phyloP scores from a whole-genome alignment of 2,329 filamentous ascomycete species.

The Phyllosticta citrichinensis region DNA sequence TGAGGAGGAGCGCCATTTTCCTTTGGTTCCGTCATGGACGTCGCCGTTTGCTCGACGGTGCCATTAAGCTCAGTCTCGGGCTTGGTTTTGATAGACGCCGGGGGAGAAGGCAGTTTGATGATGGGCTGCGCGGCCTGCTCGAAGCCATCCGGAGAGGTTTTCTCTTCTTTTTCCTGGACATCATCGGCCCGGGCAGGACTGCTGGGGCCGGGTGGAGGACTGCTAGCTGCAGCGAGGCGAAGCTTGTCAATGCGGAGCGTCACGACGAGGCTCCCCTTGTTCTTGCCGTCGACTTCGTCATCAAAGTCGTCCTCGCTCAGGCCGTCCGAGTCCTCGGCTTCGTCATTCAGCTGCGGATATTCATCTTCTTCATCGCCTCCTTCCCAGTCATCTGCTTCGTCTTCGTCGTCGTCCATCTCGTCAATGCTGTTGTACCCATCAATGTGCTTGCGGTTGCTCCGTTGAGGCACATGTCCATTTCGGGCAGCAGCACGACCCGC shows the following conservation, averaged over 20 bases:
- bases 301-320: slow-evolving; percentile 32
- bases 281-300: slow-evolving; percentile 12
- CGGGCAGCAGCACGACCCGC: slow-evolving; percentile 19
- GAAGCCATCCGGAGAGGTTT: neutral
- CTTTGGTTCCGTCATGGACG: neutral
- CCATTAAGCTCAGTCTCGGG: slow-evolving; percentile 2
- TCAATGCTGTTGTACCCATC: slow-evolving; percentile 50
- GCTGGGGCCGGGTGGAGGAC: slow-evolving; percentile 1
- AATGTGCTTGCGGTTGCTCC: slow-evolving; percentile 38
- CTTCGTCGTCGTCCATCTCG: slow-evolving; percentile 58
- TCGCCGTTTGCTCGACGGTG: neutral
- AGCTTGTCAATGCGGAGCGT: neutral
- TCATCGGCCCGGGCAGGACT: neutral
- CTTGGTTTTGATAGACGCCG: slow-evolving; percentile 1
- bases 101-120: slow-evolving; percentile 5
- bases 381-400: slow-evolving; percentile 60
- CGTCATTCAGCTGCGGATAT: slow-evolving; percentile 47
- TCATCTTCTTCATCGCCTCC: slow-evolving; percentile 65
- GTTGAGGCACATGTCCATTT: slow-evolving; percentile 16
- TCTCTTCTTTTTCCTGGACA: neutral
- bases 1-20: neutral
- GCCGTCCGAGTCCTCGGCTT: slow-evolving; percentile 40
- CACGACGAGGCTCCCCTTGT: slow-evolving; percentile 4
- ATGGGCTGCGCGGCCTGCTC: neutral
- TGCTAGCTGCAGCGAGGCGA: slow-evolving; percentile 7